Evolutionary conservation across 2,329 filamentous ascomycete species (phyloP).

Genomic region (Coleophoma cylindrospora): DNA sequence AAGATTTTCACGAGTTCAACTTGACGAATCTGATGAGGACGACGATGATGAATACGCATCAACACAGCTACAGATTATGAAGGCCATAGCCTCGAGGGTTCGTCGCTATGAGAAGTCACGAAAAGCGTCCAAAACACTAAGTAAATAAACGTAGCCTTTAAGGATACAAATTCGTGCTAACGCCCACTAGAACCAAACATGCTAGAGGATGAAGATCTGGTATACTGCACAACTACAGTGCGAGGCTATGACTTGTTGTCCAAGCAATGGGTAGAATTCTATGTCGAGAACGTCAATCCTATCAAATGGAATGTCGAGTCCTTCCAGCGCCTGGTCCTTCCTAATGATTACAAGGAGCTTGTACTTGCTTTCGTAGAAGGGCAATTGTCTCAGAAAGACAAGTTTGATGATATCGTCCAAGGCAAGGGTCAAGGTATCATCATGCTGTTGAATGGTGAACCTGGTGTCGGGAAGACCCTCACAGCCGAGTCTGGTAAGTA

Average conservation of each 20-base stretch:
- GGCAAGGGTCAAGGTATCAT: slow-evolving; percentile 8
- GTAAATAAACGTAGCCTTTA: background rate
- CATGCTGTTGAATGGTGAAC: slow-evolving; percentile 5
- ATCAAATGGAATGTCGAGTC: slow-evolving; percentile 41
- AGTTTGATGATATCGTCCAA: slow-evolving; percentile 21
- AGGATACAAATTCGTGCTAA: background rate
- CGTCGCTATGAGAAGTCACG: background rate
- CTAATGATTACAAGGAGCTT: slow-evolving; percentile 41
- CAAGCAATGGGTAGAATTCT: slow-evolving; percentile 25
- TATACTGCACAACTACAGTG: background rate
- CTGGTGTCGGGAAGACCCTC: slow-evolving; percentile 5
- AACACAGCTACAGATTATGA: background rate
- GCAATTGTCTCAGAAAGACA: slow-evolving; percentile 32
- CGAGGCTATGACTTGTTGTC: background rate
- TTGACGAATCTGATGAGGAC: background rate
- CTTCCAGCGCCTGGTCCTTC: slow-evolving; percentile 42
- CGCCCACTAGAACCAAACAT: background rate
- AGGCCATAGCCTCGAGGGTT: background rate
- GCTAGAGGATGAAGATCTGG: background rate
- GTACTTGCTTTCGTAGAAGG: slow-evolving; percentile 43
- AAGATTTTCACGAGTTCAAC: background rate
- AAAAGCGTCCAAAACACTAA: background rate
- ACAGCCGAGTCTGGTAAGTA: slow-evolving; percentile 38
- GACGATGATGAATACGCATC: background rate
- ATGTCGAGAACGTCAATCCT: slow-evolving; percentile 35